Percentiles rank a stretch among this genome's conserved stretches.
Evolutionary conservation across 2,329 filamentous ascomycete species (phyloP).

Genomic region (Penicillium thymicola): DNA sequence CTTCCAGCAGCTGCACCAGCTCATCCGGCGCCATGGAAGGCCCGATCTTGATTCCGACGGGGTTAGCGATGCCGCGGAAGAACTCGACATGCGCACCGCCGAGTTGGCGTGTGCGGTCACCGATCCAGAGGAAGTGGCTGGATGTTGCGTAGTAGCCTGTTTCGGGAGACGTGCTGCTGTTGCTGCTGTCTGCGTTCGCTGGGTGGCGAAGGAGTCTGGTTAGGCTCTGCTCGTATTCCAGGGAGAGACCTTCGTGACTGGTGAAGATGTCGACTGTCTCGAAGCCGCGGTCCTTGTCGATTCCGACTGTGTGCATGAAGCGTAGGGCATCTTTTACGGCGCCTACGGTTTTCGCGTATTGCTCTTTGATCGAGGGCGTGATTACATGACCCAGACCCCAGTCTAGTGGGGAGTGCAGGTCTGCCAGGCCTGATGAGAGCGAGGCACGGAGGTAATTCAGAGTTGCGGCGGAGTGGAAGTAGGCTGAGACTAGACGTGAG

Average conservation of each 20-base stretch:
- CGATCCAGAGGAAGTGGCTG: constrained; percentile 97
- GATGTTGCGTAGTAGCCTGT: constrained; percentile 85
- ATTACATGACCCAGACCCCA: constrained; percentile 92
- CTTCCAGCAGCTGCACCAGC: constrained; percentile 73
- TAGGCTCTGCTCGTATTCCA: constrained; percentile 90
- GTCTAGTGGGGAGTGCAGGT: constrained; percentile 88
- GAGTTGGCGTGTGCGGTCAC: constrained; percentile 90
- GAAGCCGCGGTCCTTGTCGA: constrained; percentile 77
- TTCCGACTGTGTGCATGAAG: constrained; percentile 92
- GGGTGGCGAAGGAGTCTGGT: constrained; percentile 65
- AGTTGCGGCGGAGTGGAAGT: constrained; percentile 92
- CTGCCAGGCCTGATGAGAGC: constrained; percentile 82
- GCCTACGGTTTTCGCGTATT: constrained; percentile 79
- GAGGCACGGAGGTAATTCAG: constrained; percentile 88
- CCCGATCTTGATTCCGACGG: constrained; percentile 93
- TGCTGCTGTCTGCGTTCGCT: constrained; percentile 33
- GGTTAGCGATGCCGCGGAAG: constrained; percentile 93
- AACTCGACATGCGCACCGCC: constrained; percentile 95
- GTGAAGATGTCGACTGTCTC: constrained; percentile 94
- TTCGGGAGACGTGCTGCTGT: not conserved
- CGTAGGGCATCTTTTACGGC: constrained; percentile 87
- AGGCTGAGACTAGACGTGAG: constrained; percentile 78
- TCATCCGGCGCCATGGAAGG: constrained; percentile 76
- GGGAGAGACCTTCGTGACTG: constrained; percentile 86
- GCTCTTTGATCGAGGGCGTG: constrained; percentile 75